phyloP scores from a whole-genome alignment of 306 rosid genomes.

The Sechiopsis laciniata region DNA sequence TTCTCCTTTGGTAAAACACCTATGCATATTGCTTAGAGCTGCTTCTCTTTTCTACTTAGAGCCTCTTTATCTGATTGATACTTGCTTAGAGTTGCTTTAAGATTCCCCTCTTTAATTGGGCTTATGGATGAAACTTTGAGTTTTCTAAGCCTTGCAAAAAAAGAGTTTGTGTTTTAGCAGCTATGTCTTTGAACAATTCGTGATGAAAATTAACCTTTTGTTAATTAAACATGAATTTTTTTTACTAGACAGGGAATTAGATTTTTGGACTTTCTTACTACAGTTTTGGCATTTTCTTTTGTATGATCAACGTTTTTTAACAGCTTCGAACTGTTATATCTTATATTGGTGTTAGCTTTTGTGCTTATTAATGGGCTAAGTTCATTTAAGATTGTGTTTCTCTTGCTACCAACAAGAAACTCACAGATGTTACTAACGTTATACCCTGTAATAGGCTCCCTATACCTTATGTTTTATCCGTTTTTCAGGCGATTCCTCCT shows the following conservation, averaged over 20 bases:
- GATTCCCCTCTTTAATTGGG: background rate
- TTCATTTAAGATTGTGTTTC: background rate
- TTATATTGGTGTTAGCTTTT: background rate
- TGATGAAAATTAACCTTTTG: constrained; percentile 1
- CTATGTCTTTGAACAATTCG: background rate
- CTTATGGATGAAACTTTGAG: background rate
- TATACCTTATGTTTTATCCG: constrained; percentile 24
- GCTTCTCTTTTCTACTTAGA: constrained; percentile 8
- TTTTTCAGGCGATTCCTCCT: constrained; percentile 94
- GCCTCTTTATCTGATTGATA: background rate
- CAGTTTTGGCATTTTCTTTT: constrained; percentile 7
- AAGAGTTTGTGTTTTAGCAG: background rate
- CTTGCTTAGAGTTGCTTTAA: constrained; percentile 8
- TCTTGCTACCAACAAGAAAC: background rate
- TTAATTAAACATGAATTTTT: background rate
- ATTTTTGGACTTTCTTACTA: constrained; percentile 6
- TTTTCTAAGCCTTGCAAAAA: background rate
- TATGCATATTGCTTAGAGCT: constrained; percentile 9
- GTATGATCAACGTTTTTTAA: background rate
- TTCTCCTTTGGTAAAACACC: background rate
- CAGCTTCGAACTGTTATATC: background rate
- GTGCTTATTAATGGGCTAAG: too few relatives aligned
- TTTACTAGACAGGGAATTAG: background rate
- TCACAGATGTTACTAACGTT: background rate
- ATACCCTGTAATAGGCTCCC: constrained; percentile 4